These are phyloP conservation scores for Populus hybrid DNA, from an alignment of 441 rosid species.

Conservation along the genomic window DNA sequence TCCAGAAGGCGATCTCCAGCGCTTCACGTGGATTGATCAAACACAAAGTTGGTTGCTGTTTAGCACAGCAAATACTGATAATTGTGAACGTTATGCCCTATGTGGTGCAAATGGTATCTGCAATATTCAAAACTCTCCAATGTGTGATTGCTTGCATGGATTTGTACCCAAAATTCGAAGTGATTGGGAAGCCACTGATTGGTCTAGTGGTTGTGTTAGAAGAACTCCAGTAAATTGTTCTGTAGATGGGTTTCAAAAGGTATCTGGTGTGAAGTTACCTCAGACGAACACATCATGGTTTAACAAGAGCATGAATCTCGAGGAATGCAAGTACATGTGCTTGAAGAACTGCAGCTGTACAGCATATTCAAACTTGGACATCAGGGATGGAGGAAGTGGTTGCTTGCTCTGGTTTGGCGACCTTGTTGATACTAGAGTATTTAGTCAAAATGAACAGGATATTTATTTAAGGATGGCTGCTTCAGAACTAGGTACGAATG, in stretches of 20 bases:
- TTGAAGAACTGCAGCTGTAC: constrained; percentile 36
- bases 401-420: too few species aligned
- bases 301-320: constrained; percentile 33
- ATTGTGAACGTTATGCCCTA: constrained; percentile 10
- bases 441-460: too few species aligned
- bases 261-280: constrained; percentile 53
- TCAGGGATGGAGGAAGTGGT: too few species aligned
- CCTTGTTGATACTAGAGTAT: too few species aligned
- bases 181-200: constrained; percentile 48
- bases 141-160: constrained; percentile 55
- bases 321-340: constrained; percentile 49
- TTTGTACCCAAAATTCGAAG: constrained; percentile 42
- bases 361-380: background rate
- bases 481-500: background rate
- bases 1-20: constrained; percentile 15
- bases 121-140: constrained; percentile 44
- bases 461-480: too few species aligned
- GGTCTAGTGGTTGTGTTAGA: constrained; percentile 57
- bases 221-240: constrained; percentile 37
- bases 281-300: constrained; percentile 38
- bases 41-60: background rate
- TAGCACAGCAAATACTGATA: background rate
- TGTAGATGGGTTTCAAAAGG: constrained; percentile 40
- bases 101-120: constrained; percentile 20
- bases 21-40: background rate